Evolutionary conservation across 2,329 filamentous ascomycete genomes (phyloP).

Genomic region (Aspergillus nomiae): DNA sequence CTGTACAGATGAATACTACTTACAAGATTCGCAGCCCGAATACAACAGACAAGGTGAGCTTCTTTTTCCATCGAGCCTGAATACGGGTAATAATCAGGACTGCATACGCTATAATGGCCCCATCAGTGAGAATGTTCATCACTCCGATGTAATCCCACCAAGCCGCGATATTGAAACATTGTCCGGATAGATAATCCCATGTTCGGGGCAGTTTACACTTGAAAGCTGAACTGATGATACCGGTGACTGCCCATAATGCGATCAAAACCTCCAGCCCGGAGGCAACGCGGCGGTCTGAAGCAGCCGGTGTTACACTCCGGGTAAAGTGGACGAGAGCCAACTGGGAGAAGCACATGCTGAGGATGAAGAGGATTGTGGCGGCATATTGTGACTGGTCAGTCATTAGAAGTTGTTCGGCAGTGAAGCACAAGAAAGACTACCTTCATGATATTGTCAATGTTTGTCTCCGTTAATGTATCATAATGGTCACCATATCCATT

Average conservation of each 20-base stretch:
- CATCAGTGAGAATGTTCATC: slow-evolving; percentile 28
- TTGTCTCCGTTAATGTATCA: slow-evolving; percentile 7
- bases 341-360: slow-evolving; percentile 26
- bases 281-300: slow-evolving; percentile 20
- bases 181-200: slow-evolving; percentile 23
- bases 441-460: slow-evolving; percentile 23
- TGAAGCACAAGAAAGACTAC: not conserved
- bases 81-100: not conserved
- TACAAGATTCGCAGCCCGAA: not conserved
- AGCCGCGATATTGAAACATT: slow-evolving; percentile 24
- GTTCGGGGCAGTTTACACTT: slow-evolving; percentile 18
- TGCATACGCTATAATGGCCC: slow-evolving; percentile 18
- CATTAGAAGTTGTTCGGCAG: not conserved
- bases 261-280: slow-evolving; percentile 16
- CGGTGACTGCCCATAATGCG: slow-evolving; percentile 18
- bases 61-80: not conserved
- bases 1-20: not conserved
- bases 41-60: not conserved
- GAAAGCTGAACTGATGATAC: slow-evolving; percentile 20
- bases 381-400: slow-evolving; percentile 23
- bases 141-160: slow-evolving; percentile 30
- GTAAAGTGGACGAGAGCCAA: slow-evolving; percentile 28
- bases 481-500: slow-evolving; percentile 27
- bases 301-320: slow-evolving; percentile 23
- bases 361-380: slow-evolving; percentile 24